phyloP scores from a whole-genome alignment of 768 basidiomycete species.

The Amanita phalloides region DNA sequence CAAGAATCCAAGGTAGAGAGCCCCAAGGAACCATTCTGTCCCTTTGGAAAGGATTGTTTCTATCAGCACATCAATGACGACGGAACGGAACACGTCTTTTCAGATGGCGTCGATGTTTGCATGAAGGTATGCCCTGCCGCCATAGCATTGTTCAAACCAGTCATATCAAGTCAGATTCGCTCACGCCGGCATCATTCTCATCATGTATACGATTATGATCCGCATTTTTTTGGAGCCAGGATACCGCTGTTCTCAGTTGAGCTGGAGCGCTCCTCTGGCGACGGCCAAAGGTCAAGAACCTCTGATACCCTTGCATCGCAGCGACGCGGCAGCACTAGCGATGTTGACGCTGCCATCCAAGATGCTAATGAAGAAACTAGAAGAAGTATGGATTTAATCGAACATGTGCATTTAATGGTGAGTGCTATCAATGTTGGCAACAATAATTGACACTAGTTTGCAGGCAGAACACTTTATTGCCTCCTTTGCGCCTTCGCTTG shows the following conservation, averaged over 20 bases:
- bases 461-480: conserved; percentile 2
- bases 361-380: neutral
- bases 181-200: conserved; percentile 3
- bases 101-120: conserved; percentile 39
- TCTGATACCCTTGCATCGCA: neutral
- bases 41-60: conserved; percentile 76
- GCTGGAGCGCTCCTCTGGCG: neutral
- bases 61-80: conserved; percentile 63
- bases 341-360: neutral
- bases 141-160: neutral
- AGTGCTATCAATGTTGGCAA: neutral
- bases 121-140: conserved; percentile 33
- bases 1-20: conserved; percentile 31
- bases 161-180: conserved; percentile 1
- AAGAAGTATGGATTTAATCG: neutral
- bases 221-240: neutral
- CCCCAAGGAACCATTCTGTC: conserved; percentile 45
- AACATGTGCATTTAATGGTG: conserved; percentile 1
- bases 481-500: neutral
- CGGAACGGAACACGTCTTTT: conserved; percentile 49
- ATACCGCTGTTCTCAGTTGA: neutral
- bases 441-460: neutral
- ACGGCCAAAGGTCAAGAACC: neutral
- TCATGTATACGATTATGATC: neutral
- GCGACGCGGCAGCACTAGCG: neutral